Evolutionary conservation across 441 rosid genomes (phyloP).

Genomic region (Adansonia madagascariensis): DNA sequence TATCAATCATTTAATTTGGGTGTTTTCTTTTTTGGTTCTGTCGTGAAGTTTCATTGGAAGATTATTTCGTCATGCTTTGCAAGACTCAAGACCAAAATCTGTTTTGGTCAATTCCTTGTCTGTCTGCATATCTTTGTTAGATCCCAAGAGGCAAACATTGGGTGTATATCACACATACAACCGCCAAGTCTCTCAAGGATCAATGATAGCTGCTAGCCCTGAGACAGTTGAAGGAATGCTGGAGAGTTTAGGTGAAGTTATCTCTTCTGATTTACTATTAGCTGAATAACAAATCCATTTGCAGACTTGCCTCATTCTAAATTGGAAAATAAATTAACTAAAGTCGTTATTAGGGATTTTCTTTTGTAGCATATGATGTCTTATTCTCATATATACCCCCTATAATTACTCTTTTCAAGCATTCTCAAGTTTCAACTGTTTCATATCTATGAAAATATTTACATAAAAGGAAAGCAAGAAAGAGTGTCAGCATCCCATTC

Average conservation of each 20-base stretch:
- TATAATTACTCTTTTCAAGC: constrained; percentile 4
- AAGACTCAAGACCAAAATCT: constrained; percentile 86
- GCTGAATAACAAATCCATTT: constrained; percentile 12
- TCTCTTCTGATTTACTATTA: constrained; percentile 21
- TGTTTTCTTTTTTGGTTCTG: constrained; percentile 23
- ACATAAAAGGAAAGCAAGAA: background rate
- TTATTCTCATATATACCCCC: background rate
- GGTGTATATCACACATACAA: constrained; percentile 62
- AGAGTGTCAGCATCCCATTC: background rate
- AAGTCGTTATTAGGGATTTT: background rate
- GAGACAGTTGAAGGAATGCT: constrained; percentile 91
- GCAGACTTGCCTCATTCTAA: background rate
- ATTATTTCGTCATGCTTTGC: constrained; percentile 81
- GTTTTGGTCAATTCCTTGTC: constrained; percentile 87
- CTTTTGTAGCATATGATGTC: background rate
- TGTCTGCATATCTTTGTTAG: constrained; percentile 88
- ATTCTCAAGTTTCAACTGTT: background rate
- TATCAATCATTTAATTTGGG: constrained; percentile 3
- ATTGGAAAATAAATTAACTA: background rate
- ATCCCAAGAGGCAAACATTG: constrained; percentile 78
- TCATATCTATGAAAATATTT: background rate
- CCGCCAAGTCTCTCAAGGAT: constrained; percentile 67
- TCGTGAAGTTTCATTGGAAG: constrained; percentile 70
- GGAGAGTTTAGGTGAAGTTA: constrained; percentile 76
- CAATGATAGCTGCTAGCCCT: constrained; percentile 58